These are phyloP conservation scores for Vaccinium myrtillus DNA, from an alignment of 148 eudicot genomes.

Conservation along the genomic window DNA sequence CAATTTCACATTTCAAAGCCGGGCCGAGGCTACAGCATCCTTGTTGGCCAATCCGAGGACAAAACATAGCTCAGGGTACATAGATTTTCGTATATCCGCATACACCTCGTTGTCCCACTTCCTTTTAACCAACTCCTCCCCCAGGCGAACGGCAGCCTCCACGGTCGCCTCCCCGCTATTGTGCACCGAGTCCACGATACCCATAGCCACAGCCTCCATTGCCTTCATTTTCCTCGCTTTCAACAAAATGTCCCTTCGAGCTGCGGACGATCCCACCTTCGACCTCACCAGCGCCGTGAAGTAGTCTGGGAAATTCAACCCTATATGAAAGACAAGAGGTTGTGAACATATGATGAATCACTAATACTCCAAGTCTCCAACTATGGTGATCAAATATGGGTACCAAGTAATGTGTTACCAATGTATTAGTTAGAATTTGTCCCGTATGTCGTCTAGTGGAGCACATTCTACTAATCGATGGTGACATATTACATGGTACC, in stretches of 20 bases:
- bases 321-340: conserved; percentile 13
- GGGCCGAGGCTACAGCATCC: conserved; percentile 11
- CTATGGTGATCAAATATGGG: too few species aligned
- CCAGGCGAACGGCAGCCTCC: conserved; percentile 33
- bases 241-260: conserved; percentile 35
- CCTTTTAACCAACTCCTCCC: conserved; percentile 32
- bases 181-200: conserved; percentile 37
- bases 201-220: conserved; percentile 38
- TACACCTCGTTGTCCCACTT: conserved; percentile 41
- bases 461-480: too few species aligned
- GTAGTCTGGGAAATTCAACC: conserved; percentile 51
- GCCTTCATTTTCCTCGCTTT: conserved; percentile 38
- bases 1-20: conserved; percentile 22
- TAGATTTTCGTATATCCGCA: conserved; percentile 36
- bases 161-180: conserved; percentile 28
- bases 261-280: conserved; percentile 32
- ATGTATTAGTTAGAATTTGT: too few species aligned
- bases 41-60: conserved; percentile 28
- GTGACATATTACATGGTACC: too few species aligned
- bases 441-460: too few species aligned
- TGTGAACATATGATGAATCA: not conserved
- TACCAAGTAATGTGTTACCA: too few species aligned
- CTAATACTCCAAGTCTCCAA: too few species aligned
- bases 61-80: conserved; percentile 36
- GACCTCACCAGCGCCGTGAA: conserved; percentile 37